Conservation (phyloP, 2,329 filamentous ascomycete species). For the Ophiosphaerella korrae region DNA sequence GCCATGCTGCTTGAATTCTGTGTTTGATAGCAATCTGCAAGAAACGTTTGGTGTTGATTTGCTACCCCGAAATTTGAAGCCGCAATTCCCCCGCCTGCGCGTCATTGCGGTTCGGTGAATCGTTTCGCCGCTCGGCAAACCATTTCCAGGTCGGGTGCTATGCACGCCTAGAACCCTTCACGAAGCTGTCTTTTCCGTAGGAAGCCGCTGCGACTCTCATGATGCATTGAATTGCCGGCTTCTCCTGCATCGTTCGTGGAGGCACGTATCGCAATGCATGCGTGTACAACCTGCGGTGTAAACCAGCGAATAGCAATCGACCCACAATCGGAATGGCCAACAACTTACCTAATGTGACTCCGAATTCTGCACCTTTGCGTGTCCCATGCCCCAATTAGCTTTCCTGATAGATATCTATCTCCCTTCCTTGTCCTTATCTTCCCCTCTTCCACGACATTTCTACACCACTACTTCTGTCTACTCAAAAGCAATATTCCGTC, state of each 20-base stretch:
- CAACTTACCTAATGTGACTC: slow-evolving; percentile 37
- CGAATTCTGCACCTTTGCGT: slow-evolving; percentile 10
- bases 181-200: slow-evolving; percentile 24
- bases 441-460: no score
- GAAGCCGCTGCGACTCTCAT: slow-evolving; percentile 22
- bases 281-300: slow-evolving; percentile 6
- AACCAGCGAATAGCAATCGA: slow-evolving; percentile 24
- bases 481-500: neutral
- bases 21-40: slow-evolving; percentile 6
- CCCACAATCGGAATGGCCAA: slow-evolving; percentile 20
- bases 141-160: neutral
- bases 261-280: slow-evolving; percentile 10
- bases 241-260: slow-evolving; percentile 2
- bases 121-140: slow-evolving; percentile 10
- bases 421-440: neutral
- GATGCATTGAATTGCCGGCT: slow-evolving; percentile 6
- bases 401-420: neutral
- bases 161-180: slow-evolving; percentile 11
- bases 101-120: slow-evolving; percentile 21
- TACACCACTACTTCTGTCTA: no score
- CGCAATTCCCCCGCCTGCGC: slow-evolving; percentile 34
- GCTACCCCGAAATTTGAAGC: slow-evolving; percentile 37
- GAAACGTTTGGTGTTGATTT: slow-evolving; percentile 7
- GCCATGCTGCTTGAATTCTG: slow-evolving; percentile 68
- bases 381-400: slow-evolving; percentile 5